Base-by-base conservation (phyloP, 345 rosid genomes). In the Euphorbia tirucalli region DNA sequence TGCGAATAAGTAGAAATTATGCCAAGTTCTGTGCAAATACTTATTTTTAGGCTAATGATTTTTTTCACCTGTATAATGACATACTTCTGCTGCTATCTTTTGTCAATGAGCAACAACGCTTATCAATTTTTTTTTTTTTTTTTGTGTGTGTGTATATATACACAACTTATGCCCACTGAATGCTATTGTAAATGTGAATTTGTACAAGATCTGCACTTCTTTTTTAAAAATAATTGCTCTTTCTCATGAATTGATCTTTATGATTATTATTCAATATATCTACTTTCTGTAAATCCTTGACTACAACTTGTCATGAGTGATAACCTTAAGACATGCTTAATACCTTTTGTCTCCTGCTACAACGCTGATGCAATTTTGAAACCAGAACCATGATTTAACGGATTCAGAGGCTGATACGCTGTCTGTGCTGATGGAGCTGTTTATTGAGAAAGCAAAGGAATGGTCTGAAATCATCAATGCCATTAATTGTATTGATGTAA, bases 401-500 rank as follows among this genome's bases (percentile, higher is more conserved):
- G 97, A 90, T 62, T 75, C 83, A 27, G 90, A 92, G 81, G 96
- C 91, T 58, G 90, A 92, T 68, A 90, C 84, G 60, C 95, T 92
- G 19, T 71, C 90, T 35, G 80, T 90, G 74, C 90, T 94, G 75
- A 79, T 84, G 7, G 97, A 94, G 75, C 73, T 94, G 74, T 90
- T 90, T 74, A 74, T 85, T 37, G 97, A 94, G 87, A 92, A 84
- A 86, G 90, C 91, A 57, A 35, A 82, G n/a, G 78, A 88, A 39
- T 92, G 96, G 97, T 83, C 89, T 71, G 91, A 86, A 81, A 87
- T 90, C 69, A 84, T 92, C 74, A 83, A 89, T 66, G 86, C 90
- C 74, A 74, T 90, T 77, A 89, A 82, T 69, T 87, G 93, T 83
- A 89, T 90, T 0, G 93, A 92, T 61, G 92, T 90, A 58, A 73